Evolutionary conservation across 805 yeast species (phyloP).

Genomic region (Candida pini): DNA sequence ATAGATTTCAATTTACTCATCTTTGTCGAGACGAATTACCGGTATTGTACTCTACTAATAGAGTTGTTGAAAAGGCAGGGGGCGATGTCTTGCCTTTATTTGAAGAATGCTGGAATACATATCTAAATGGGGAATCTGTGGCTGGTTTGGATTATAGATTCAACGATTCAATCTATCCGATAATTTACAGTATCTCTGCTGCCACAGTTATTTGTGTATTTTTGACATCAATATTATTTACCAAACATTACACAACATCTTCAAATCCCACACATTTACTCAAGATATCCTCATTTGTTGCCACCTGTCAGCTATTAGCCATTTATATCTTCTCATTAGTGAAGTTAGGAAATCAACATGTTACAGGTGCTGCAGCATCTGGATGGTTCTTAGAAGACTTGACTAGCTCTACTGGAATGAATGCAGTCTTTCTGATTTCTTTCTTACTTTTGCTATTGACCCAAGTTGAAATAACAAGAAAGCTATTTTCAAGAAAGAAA

Average conservation of each 20-base stretch:
- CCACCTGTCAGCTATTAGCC: constrained; percentile 50
- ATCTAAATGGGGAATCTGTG: constrained; percentile 26
- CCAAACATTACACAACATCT: constrained; percentile 46
- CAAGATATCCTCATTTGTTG: constrained; percentile 42
- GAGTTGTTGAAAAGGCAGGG: constrained; percentile 11
- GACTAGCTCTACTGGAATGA: constrained; percentile 40
- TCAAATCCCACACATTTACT: constrained; percentile 53
- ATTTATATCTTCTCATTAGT: constrained; percentile 44
- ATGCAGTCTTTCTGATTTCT: constrained; percentile 52
- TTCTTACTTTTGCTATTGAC: constrained; percentile 55
- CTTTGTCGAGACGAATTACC: constrained; percentile 18
- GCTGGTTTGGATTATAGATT: constrained; percentile 34
- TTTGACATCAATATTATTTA: constrained; percentile 55
- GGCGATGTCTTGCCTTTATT: constrained; percentile 37
- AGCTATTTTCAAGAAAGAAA: constrained; percentile 58
- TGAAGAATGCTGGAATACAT: constrained; percentile 43
- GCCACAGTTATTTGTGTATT: constrained; percentile 62
- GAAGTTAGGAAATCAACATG: constrained; percentile 42
- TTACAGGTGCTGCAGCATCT: constrained; percentile 37
- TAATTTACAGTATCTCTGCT: constrained; percentile 55
- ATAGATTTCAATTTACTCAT: constrained; percentile 6
- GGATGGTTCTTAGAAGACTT: constrained; percentile 38
- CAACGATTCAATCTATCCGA: constrained; percentile 53
- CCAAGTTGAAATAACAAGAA: constrained; percentile 67
- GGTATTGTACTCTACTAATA: constrained; percentile 17